These are phyloP conservation scores for Basipetospora chlamydospora DNA, from an alignment of 2,329 filamentous ascomycete genomes.

Conservation along the genomic window DNA sequence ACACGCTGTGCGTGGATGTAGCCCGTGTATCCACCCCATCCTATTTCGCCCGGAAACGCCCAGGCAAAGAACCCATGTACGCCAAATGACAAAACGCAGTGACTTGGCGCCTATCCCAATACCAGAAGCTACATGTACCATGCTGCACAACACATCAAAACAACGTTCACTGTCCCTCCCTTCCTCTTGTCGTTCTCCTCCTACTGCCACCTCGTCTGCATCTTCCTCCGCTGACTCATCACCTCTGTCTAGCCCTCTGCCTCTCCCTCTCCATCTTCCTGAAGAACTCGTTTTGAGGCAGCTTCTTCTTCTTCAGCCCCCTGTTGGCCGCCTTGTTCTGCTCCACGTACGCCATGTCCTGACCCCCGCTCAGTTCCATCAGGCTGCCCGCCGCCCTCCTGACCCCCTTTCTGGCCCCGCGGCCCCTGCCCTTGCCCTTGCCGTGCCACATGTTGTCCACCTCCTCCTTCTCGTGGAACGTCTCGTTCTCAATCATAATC, in stretches of 20 bases:
- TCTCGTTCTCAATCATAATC: conserved; percentile 74
- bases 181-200: too few species aligned
- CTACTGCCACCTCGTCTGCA: too few species aligned
- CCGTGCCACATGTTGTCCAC: conserved; percentile 12
- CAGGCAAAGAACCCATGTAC: too few species aligned
- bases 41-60: too few species aligned
- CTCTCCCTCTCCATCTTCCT: conserved; percentile 28
- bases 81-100: too few species aligned
- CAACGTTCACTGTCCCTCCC: too few species aligned
- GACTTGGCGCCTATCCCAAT: too few species aligned
- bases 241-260: conserved; percentile 7
- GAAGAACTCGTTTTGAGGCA: conserved; percentile 25
- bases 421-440: conserved; percentile 25
- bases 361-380: conserved; percentile 74
- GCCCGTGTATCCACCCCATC: too few species aligned
- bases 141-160: too few species aligned
- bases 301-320: conserved; percentile 23
- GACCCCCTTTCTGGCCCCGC: too few species aligned
- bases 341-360: conserved; percentile 94
- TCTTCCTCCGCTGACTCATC: background rate
- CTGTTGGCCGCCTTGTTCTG: conserved; percentile 58
- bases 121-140: too few species aligned
- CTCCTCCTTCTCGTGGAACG: conserved; percentile 9
- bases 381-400: conserved; percentile 74
- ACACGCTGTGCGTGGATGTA: too few species aligned